A percentile compares a stretch with the other conserved stretches of the same genome.
Evolutionary conservation across 2,329 filamentous ascomycete genomes (phyloP).

Genomic region (Penicillium aurantiogriseum): DNA sequence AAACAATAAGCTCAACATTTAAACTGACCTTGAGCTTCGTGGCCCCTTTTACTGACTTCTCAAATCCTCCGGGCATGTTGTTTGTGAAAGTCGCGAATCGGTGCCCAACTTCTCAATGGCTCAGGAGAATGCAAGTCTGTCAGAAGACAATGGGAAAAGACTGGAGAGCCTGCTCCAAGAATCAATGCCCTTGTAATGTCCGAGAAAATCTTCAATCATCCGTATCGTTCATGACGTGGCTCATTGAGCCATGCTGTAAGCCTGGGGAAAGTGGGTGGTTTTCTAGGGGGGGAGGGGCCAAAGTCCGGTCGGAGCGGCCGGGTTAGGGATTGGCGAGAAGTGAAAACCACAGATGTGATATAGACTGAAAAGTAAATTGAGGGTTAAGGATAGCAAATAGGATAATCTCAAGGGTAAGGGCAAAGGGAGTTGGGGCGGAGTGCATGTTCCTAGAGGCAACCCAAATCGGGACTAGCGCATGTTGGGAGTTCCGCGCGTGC

Average conservation of each 20-base stretch:
- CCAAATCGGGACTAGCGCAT: slow-evolving; percentile 23
- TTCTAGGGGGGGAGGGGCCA: slow-evolving; percentile 2
- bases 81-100: background rate
- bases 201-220: slow-evolving; percentile 24
- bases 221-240: slow-evolving; percentile 25
- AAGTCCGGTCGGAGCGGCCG: slow-evolving; percentile 10
- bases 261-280: slow-evolving; percentile 10
- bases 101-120: slow-evolving; percentile 1
- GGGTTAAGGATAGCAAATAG: slow-evolving; percentile 16
- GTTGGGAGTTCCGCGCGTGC: slow-evolving; percentile 7
- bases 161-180: slow-evolving; percentile 21
- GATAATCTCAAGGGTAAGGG: slow-evolving; percentile 15
- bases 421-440: slow-evolving; percentile 17
- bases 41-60: slow-evolving; percentile 98
- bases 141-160: background rate
- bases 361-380: slow-evolving; percentile 3
- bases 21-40: slow-evolving; percentile 87
- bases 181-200: slow-evolving; percentile 16
- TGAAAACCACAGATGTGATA: background rate
- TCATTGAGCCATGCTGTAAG: slow-evolving; percentile 33
- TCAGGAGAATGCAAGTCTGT: background rate
- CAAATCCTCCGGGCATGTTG: slow-evolving; percentile 64
- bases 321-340: slow-evolving; percentile 2
- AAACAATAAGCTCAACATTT: background rate
- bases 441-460: slow-evolving; percentile 14